A percentile compares a stretch with the other conserved stretches of the same genome.
Conservation (phyloP, 169 alveolate species). For the Plasmodium adleri region DNA sequence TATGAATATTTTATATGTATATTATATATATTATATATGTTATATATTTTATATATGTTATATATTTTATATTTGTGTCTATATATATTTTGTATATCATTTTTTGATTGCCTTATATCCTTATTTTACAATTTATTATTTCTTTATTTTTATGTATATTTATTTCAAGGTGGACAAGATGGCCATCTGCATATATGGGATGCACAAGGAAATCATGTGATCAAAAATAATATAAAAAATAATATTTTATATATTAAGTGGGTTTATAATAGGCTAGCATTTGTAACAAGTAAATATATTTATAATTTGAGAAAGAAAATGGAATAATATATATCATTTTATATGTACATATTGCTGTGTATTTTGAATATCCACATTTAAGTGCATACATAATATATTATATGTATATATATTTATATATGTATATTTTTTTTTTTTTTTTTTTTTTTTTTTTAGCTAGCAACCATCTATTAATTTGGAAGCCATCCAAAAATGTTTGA, state of each 20-base stretch:
- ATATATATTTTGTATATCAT: not conserved
- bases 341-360: not conserved
- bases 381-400: too few relatives aligned
- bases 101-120: too few relatives aligned
- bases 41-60: not conserved
- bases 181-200: constrained; percentile 62
- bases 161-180: constrained; percentile 55
- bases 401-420: too few relatives aligned
- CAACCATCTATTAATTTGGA: constrained; percentile 54
- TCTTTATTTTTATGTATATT: not conserved
- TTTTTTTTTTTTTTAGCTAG: constrained; percentile 40
- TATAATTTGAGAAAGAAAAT: not conserved
- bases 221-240: constrained; percentile 53
- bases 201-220: constrained; percentile 28
- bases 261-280: constrained; percentile 61
- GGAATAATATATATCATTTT: not conserved
- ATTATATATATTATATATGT: not conserved
- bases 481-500: constrained; percentile 20
- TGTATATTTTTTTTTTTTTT: constrained; percentile 16
- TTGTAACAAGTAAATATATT: constrained; percentile 62
- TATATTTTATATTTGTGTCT: not conserved
- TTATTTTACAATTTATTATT: constrained; percentile 1
- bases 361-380: too few relatives aligned
- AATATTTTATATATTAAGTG: constrained; percentile 54
- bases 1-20: not conserved